Conservation (phyloP, 345 rosid genomes). For the Turnera subulata region DNA sequence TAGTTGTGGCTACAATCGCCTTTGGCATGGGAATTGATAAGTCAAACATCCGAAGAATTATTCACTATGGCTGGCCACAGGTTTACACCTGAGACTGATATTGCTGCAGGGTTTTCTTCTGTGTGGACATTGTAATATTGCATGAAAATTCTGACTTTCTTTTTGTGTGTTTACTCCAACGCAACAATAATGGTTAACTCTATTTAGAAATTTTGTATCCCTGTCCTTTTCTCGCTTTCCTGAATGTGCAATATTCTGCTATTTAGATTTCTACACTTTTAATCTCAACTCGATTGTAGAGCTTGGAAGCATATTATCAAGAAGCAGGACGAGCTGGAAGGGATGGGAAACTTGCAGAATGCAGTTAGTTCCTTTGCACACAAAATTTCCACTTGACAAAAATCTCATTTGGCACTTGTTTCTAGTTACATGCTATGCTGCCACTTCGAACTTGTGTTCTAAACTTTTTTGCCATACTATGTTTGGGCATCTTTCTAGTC, state of each 20-base stretch:
- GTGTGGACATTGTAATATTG: neutral
- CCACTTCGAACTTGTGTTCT: constrained; percentile 1
- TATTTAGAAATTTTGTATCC: neutral
- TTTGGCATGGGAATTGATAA: constrained; percentile 98
- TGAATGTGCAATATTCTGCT: too few relatives aligned
- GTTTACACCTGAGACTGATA: constrained; percentile 27
- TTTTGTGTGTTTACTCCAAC: too few relatives aligned
- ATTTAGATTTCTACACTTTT: too few relatives aligned
- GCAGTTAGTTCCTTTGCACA: constrained; percentile 47
- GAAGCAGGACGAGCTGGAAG: constrained; percentile 68
- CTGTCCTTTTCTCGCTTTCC: neutral
- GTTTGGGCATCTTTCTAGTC: neutral
- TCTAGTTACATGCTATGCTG: neutral
- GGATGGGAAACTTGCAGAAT: constrained; percentile 80
- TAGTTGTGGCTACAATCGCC: constrained; percentile 86
- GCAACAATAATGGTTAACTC: too few relatives aligned
- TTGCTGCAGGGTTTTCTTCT: neutral
- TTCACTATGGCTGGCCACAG: constrained; percentile 98
- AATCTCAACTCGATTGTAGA: constrained; percentile 38
- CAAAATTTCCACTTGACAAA: neutral
- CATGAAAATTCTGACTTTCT: too few relatives aligned
- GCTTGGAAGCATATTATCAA: constrained; percentile 93
- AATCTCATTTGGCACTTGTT: neutral
- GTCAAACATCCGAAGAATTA: constrained; percentile 65
- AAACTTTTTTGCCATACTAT: neutral